Percentiles rank a stretch among this genome's conserved stretches.
These are phyloP conservation scores for Perkinsus olseni DNA, from an alignment of 169 alveolate species.

Conservation along the genomic window DNA sequence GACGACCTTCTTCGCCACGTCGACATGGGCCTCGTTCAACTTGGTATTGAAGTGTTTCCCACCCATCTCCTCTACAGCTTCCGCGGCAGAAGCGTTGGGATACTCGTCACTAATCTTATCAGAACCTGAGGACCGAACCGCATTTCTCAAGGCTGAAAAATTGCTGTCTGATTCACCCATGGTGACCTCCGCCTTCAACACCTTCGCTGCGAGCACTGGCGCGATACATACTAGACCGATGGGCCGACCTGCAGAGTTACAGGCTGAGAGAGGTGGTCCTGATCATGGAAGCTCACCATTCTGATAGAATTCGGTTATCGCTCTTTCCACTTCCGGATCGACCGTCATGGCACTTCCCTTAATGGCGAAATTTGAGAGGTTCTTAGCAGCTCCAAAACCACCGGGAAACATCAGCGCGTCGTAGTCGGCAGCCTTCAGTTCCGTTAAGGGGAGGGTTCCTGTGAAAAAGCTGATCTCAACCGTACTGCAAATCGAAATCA, in stretches of 20 bases:
- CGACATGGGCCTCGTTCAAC: slow-evolving; percentile 28
- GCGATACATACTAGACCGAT: slow-evolving; percentile 48
- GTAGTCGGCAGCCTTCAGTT: slow-evolving; percentile 24
- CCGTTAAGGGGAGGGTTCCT: not conserved
- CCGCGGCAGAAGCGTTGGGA: slow-evolving; percentile 48
- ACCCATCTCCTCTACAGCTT: slow-evolving; percentile 42
- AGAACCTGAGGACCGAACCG: not conserved
- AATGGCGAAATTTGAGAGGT: slow-evolving; percentile 38
- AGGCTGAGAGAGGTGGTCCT: no score
- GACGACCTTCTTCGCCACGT: slow-evolving; percentile 29
- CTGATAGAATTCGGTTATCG: slow-evolving; percentile 22
- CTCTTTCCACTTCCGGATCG: slow-evolving; percentile 24
- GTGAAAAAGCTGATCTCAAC: no score
- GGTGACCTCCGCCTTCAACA: slow-evolving; percentile 38
- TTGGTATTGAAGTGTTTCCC: slow-evolving; percentile 26
- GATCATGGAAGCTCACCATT: not conserved
- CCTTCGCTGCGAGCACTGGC: slow-evolving; percentile 48
- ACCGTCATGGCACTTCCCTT: slow-evolving; percentile 47
- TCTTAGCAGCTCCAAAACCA: slow-evolving; percentile 60
- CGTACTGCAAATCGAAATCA: no score
- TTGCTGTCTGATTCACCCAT: slow-evolving; percentile 24
- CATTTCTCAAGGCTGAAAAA: not conserved
- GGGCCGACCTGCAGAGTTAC: slow-evolving; percentile 27
- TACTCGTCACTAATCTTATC: slow-evolving; percentile 20
- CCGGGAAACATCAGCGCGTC: slow-evolving; percentile 54